phyloP scores from a whole-genome alignment of 2,329 filamentous ascomycete genomes.

The Drechslerella coelobrocha region DNA sequence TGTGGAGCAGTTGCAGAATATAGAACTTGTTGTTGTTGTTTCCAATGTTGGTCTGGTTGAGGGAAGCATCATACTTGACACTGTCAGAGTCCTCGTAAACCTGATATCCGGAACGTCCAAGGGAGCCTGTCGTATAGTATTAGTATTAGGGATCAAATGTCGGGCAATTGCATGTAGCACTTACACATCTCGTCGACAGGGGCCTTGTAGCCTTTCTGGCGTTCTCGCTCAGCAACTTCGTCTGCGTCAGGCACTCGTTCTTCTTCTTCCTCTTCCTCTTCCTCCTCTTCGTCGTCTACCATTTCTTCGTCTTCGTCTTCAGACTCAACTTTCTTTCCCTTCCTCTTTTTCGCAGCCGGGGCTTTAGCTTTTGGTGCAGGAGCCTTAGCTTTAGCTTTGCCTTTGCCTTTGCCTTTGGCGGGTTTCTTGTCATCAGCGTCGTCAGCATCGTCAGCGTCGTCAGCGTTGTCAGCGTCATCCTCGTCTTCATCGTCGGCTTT shows the following conservation, averaged over 20 bases:
- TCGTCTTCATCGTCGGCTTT: constrained; percentile 48
- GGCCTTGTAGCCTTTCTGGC: constrained; percentile 55
- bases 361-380: constrained; percentile 31
- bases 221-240: constrained; percentile 49
- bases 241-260: constrained; percentile 30
- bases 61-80: constrained; percentile 76
- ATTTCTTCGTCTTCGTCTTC: constrained; percentile 56
- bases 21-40: constrained; percentile 76
- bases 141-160: constrained; percentile 34
- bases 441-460: constrained; percentile 47
- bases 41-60: constrained; percentile 77
- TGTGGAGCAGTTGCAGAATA: constrained; percentile 67
- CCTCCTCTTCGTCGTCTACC: constrained; percentile 52
- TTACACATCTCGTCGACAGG: constrained; percentile 53
- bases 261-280: constrained; percentile 37
- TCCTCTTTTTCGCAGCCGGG: constrained; percentile 44
- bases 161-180: not conserved
- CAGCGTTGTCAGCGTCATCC: constrained; percentile 38
- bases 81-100: constrained; percentile 72
- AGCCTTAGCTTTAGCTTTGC: constrained; percentile 19
- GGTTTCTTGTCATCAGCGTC: constrained; percentile 47
- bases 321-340: constrained; percentile 40
- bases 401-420: constrained; percentile 14
- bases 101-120: constrained; percentile 55
- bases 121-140: constrained; percentile 57